These are phyloP conservation scores for Obelidium mucronatum DNA, from an alignment of 192 early-diverging fungal genomes.

Conservation along the genomic window DNA sequence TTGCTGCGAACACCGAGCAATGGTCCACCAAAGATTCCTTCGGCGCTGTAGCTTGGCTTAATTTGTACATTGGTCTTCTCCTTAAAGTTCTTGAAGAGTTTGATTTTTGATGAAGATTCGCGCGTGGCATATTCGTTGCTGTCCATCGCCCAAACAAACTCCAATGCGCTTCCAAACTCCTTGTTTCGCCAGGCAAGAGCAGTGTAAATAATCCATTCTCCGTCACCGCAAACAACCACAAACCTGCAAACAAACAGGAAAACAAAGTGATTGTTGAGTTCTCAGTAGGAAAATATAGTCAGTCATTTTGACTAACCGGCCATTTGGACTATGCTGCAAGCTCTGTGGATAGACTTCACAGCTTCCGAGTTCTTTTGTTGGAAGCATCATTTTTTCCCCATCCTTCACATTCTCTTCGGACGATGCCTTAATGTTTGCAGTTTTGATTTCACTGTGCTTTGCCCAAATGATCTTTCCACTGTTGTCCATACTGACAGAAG, in stretches of 20 bases:
- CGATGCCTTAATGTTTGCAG: conserved; percentile 89
- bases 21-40: conserved; percentile 94
- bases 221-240: conserved; percentile 98
- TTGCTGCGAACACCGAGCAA: conserved; percentile 87
- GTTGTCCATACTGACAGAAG: conserved; percentile 95
- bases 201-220: conserved; percentile 99
- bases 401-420: conserved; percentile 87
- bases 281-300: not conserved
- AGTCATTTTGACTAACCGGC: conserved; percentile 60
- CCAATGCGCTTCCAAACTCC: conserved; percentile 92
- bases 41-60: conserved; percentile 72
- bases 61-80: conserved; percentile 81
- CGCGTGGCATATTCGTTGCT: conserved; percentile 97
- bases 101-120: conserved; percentile 89
- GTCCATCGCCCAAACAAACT: conserved; percentile 97
- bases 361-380: conserved; percentile 94
- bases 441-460: conserved; percentile 94
- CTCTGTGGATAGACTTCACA: conserved; percentile 98
- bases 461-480: conserved; percentile 99
- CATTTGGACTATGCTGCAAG: conserved; percentile 96
- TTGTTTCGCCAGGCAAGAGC: conserved; percentile 99
- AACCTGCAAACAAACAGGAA: conserved; percentile 61
- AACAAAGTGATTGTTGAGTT: not conserved
- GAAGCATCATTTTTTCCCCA: conserved; percentile 85
- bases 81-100: conserved; percentile 95